Percentiles rank a stretch among this genome's conserved stretches.
phyloP scores from a whole-genome alignment of 1,139 yeast genomes.

The Diutina sp. region DNA sequence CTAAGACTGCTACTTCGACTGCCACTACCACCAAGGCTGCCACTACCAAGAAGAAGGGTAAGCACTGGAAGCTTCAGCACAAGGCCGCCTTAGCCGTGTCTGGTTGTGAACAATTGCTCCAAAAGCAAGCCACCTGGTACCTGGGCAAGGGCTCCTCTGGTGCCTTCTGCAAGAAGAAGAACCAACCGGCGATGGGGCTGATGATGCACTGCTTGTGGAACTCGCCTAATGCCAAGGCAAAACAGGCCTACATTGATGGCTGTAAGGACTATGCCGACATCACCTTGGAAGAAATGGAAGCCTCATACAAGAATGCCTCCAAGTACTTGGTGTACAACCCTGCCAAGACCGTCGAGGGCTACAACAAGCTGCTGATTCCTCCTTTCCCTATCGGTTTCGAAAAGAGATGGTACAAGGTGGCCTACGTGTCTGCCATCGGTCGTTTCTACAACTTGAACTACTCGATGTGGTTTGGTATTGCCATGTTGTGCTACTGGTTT shows the following conservation, averaged over 20 bases:
- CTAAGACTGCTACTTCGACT: not conserved
- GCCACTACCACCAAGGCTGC: too few species aligned
- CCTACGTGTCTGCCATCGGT: not conserved
- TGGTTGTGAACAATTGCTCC: constrained; percentile 41
- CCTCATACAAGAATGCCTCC: constrained; percentile 26
- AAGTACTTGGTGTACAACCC: constrained; percentile 14
- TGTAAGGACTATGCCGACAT: constrained; percentile 11
- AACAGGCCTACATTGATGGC: constrained; percentile 11
- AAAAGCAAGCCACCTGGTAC: not conserved
- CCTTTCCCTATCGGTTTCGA: not conserved
- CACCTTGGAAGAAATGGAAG: constrained; percentile 15
- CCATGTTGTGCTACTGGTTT: constrained; percentile 36
- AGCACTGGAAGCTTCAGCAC: constrained; percentile 32
- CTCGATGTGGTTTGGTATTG: constrained; percentile 37
- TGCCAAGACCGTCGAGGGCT: constrained; percentile 3
- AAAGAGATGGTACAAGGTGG: not conserved
- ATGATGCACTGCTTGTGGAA: constrained; percentile 22
- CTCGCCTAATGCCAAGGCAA: constrained; percentile 10
- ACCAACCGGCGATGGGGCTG: constrained; percentile 26
- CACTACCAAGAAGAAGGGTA: constrained; percentile 29
- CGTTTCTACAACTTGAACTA: constrained; percentile 10
- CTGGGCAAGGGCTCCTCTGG: not conserved
- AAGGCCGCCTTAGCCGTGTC: constrained; percentile 22
- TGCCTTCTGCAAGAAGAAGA: not conserved
- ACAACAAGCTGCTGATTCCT: not conserved